Conservation (phyloP, 2,329 filamentous ascomycete species). For the Beauveria rudraprayagi region DNA sequence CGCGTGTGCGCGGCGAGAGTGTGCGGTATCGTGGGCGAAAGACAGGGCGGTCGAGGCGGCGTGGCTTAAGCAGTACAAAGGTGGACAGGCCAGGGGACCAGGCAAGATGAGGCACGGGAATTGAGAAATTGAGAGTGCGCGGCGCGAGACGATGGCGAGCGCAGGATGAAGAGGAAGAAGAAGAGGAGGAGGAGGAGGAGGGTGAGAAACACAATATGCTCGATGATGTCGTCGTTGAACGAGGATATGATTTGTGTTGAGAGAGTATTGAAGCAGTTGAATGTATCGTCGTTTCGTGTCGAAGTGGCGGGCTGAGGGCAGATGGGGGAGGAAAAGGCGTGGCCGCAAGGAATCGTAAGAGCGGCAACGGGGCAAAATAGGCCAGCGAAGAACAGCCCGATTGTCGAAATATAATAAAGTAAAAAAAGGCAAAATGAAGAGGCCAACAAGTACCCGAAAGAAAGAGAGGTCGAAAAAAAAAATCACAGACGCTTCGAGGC, state of each 20-base stretch:
- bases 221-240: neutral
- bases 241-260: neutral
- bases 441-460: neutral
- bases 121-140: neutral
- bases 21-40: neutral
- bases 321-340: conserved; percentile 6
- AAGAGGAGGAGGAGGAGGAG: too few relatives aligned
- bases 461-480: conserved; percentile 14
- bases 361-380: neutral
- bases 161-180: neutral
- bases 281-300: neutral
- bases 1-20: neutral
- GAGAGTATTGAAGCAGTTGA: neutral
- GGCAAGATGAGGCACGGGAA: neutral
- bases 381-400: neutral
- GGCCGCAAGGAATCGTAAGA: neutral
- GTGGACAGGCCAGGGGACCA: neutral
- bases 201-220: neutral
- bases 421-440: neutral
- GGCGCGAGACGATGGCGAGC: neutral
- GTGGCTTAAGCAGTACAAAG: neutral
- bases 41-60: neutral
- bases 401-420: neutral
- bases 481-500: neutral
- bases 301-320: conserved; percentile 3